A percentile compares a stretch with the other conserved stretches of the same genome.
Conservation (phyloP, 108 stramenopile species). For the Aurantiochytrium sp. region DNA sequence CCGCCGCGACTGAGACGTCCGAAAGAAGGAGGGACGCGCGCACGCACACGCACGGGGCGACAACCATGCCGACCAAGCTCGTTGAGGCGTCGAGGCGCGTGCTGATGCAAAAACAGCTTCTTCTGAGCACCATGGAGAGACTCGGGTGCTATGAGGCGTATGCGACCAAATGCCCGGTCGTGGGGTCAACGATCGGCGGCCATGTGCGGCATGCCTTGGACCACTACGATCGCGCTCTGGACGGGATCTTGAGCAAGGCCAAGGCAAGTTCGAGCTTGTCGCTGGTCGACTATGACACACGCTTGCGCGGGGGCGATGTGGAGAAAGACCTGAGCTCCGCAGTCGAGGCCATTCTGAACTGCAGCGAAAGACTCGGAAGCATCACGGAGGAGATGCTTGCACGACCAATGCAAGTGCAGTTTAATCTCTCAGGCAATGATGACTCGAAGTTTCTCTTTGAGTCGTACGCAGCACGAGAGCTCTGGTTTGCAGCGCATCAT, state of each 20-base stretch:
- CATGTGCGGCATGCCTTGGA: constrained; percentile 85
- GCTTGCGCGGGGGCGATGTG: background rate
- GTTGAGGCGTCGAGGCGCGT: background rate
- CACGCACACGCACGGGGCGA: too few relatives aligned
- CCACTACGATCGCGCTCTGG: constrained; percentile 51
- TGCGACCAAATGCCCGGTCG: constrained; percentile 52
- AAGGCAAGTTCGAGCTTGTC: background rate
- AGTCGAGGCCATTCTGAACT: background rate
- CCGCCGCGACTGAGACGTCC: background rate
- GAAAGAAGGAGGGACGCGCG: background rate
- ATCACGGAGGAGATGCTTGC: background rate
- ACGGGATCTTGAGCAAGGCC: background rate
- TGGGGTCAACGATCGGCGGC: constrained; percentile 69
- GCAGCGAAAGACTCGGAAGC: background rate
- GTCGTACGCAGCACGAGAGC: constrained; percentile 63
- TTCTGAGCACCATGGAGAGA: background rate
- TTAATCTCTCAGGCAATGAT: constrained; percentile 60
- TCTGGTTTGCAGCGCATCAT: constrained; percentile 82
- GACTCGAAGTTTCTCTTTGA: constrained; percentile 40
- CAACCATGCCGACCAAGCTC: background rate
- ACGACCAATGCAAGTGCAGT: constrained; percentile 52
- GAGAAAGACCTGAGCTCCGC: background rate
- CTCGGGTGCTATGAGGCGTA: background rate
- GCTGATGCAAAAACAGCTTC: background rate
- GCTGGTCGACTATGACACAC: background rate